Evolutionary conservation across 2,329 filamentous ascomycete genomes (phyloP).

Genomic region (Fusarium secorum): DNA sequence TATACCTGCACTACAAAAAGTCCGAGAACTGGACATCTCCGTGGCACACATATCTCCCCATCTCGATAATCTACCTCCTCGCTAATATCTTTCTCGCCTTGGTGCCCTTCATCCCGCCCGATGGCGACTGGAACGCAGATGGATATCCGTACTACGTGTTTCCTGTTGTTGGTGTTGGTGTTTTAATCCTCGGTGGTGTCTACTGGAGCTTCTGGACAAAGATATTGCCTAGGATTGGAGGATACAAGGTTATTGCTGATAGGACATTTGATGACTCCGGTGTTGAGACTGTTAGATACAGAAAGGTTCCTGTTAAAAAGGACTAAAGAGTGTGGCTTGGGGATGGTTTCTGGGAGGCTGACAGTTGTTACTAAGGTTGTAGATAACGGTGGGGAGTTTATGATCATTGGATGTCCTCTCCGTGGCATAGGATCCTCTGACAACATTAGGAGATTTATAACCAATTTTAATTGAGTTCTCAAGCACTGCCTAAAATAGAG

Average conservation of each 20-base stretch:
- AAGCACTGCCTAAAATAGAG: no score
- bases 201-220: slow-evolving; percentile 64
- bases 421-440: no score
- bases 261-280: slow-evolving; percentile 51
- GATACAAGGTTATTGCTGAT: slow-evolving; percentile 58
- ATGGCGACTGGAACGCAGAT: slow-evolving; percentile 55
- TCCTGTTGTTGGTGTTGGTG: slow-evolving; percentile 61
- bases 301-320: slow-evolving; percentile 43
- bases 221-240: slow-evolving; percentile 57
- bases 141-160: slow-evolving; percentile 66
- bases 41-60: slow-evolving; percentile 59
- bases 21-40: slow-evolving; percentile 62
- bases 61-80: slow-evolving; percentile 58
- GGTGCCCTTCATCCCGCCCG: slow-evolving; percentile 64
- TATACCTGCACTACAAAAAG: slow-evolving; percentile 60
- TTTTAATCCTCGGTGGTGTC: slow-evolving; percentile 57
- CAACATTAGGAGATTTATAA: no score
- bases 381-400: no score
- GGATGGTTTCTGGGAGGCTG: background rate
- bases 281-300: slow-evolving; percentile 53
- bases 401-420: no score
- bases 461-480: no score
- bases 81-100: slow-evolving; percentile 61
- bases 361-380: accelerated
- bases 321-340: background rate